A percentile compares a stretch with the other conserved stretches of the same genome.
These are phyloP conservation scores for Fusarium proliferatum DNA, from an alignment of 2,329 filamentous ascomycete genomes.

Conservation along the genomic window DNA sequence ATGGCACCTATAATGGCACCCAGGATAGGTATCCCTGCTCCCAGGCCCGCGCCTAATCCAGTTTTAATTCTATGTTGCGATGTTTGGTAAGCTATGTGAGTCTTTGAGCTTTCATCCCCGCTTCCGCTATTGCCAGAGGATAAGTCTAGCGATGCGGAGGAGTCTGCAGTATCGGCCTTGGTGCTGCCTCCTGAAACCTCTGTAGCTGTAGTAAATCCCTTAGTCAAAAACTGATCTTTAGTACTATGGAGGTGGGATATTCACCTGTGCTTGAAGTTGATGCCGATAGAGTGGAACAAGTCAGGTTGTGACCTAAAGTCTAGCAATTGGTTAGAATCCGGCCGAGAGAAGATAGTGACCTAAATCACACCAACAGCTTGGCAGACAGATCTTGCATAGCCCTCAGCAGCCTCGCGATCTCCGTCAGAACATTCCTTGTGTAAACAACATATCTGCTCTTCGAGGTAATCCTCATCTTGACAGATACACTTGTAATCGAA, in stretches of 20 bases:
- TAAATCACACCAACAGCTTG: background rate
- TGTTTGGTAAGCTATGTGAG: background rate
- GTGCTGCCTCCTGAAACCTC: background rate
- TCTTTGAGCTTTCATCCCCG: background rate
- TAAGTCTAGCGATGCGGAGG: background rate
- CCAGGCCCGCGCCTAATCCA: background rate
- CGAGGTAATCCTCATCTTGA: background rate
- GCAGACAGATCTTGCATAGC: background rate
- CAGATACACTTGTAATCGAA: background rate
- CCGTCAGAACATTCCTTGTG: background rate
- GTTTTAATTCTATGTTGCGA: background rate
- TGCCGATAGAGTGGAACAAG: background rate
- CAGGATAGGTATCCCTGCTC: background rate
- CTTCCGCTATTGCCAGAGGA: background rate
- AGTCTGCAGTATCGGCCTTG: background rate
- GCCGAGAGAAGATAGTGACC: background rate
- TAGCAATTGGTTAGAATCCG: too few relatives aligned
- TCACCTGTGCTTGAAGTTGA: background rate
- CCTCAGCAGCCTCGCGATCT: background rate
- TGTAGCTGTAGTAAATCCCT: background rate
- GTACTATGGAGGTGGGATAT: background rate
- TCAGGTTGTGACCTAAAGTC: background rate
- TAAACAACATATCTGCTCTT: background rate
- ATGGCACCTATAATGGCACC: background rate
- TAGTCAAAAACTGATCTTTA: background rate